These are phyloP conservation scores for Trichophyton verrucosum DNA, from an alignment of 2,329 filamentous ascomycete genomes.

Conservation along the genomic window DNA sequence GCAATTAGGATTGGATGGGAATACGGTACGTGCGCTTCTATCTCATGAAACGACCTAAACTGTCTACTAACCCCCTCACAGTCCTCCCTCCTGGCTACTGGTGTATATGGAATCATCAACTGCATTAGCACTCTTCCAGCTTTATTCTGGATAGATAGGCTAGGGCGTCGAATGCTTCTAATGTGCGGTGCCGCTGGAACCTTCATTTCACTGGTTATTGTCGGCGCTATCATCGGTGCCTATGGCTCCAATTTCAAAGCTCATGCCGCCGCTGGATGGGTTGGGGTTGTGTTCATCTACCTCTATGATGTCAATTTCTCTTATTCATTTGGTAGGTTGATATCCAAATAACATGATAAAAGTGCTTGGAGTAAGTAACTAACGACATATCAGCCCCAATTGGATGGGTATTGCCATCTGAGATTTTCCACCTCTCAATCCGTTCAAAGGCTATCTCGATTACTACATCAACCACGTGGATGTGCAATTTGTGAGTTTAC, in stretches of 20 bases:
- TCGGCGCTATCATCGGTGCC: conserved; percentile 24
- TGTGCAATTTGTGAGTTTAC: conserved; percentile 27
- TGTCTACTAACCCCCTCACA: neutral
- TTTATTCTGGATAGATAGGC: conserved; percentile 25
- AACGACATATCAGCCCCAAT: conserved; percentile 21
- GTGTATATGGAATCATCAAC: conserved; percentile 31
- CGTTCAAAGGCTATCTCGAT: conserved; percentile 29
- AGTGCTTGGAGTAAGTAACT: neutral
- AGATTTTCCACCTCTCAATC: conserved; percentile 29
- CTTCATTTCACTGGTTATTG: conserved; percentile 25
- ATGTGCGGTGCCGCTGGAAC: conserved; percentile 27
- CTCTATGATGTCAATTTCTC: conserved; percentile 29
- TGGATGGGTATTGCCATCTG: conserved; percentile 29
- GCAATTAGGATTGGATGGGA: conserved; percentile 31
- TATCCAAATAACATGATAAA: neutral
- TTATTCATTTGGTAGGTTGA: conserved; percentile 25
- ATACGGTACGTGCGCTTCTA: conserved; percentile 16
- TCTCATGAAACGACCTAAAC: neutral
- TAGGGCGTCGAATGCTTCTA: conserved; percentile 24
- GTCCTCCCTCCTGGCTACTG: conserved; percentile 26
- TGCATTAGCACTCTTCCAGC: conserved; percentile 24
- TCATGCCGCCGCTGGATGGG: conserved; percentile 25
- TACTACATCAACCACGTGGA: conserved; percentile 29
- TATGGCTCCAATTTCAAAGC: conserved; percentile 21
- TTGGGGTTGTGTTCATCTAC: conserved; percentile 28